These are phyloP conservation scores for Whalleya microplaca DNA, from an alignment of 2,329 filamentous ascomycete genomes.

Conservation along the genomic window DNA sequence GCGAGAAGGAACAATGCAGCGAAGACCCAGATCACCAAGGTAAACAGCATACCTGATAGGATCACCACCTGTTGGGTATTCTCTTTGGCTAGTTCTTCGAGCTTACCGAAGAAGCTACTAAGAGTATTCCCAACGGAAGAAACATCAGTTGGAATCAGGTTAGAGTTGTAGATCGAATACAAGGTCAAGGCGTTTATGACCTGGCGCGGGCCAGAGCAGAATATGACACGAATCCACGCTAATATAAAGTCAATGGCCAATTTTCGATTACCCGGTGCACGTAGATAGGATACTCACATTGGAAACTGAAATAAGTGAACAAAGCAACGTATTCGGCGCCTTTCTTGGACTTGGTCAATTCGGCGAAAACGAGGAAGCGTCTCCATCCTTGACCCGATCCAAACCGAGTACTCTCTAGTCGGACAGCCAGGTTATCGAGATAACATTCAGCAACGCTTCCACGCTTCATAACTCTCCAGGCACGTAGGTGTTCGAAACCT, in stretches of 20 bases:
- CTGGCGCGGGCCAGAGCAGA: conserved; percentile 91
- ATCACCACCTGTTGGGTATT: conserved; percentile 82
- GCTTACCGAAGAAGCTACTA: conserved; percentile 80
- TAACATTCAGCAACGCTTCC: conserved; percentile 91
- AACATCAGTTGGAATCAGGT: conserved; percentile 64
- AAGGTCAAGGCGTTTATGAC: conserved; percentile 89
- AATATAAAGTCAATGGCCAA: conserved; percentile 22
- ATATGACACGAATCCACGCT: conserved; percentile 86
- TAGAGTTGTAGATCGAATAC: conserved; percentile 77
- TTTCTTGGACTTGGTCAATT: conserved; percentile 88
- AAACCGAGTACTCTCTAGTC: conserved; percentile 80
- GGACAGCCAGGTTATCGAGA: conserved; percentile 82
- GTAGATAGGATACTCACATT: conserved; percentile 50
- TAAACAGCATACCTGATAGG: conserved; percentile 90
- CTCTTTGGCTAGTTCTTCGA: conserved; percentile 71
- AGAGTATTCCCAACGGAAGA: conserved; percentile 64
- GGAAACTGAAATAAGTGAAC: conserved; percentile 83
- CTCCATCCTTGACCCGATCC: conserved; percentile 79
- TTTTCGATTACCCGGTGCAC: background rate
- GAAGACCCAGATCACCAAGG: conserved; percentile 85
- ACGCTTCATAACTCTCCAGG: conserved; percentile 78
- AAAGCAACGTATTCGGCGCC: conserved; percentile 88
- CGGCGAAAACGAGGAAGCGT: conserved; percentile 89
- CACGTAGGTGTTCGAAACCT: conserved; percentile 77
- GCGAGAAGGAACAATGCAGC: conserved; percentile 75